A percentile compares a stretch with the other conserved stretches of the same genome.
Conservation (phyloP, 225 moss, liverwort and hornwort species). For the Antitrichia curtipendula region DNA sequence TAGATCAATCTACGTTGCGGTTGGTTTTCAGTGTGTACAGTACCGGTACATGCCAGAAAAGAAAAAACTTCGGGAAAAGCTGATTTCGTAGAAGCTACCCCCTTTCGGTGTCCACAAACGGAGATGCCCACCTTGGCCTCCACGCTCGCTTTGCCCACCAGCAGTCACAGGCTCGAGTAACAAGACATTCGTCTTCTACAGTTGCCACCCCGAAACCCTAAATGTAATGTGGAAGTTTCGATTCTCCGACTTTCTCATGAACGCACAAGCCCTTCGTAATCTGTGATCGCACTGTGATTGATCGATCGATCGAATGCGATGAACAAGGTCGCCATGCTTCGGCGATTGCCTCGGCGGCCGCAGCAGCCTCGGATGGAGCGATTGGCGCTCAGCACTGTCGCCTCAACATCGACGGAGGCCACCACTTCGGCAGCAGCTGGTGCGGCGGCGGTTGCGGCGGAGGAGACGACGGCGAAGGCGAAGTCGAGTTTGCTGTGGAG, state of each 20-base stretch:
- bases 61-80: not conserved
- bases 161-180: not conserved
- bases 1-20: no score
- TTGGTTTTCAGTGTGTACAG: no score
- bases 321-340: slow-evolving; percentile 2
- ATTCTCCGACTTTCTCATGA: not conserved
- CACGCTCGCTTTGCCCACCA: not conserved
- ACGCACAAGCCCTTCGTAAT: not conserved
- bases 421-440: not conserved
- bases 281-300: not conserved
- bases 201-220: not conserved
- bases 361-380: not conserved
- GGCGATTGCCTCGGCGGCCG: not conserved
- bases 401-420: not conserved
- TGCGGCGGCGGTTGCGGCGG: not conserved
- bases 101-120: not conserved
- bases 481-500: slow-evolving; percentile 36
- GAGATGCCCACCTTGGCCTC: not conserved
- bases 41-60: no score
- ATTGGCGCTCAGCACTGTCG: not conserved
- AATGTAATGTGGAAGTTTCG: not conserved
- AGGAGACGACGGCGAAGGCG: not conserved
- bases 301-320: slow-evolving; percentile 8
- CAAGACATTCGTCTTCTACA: not conserved
- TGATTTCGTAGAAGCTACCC: not conserved